phyloP scores from a whole-genome alignment of 2,329 filamentous ascomycete genomes.

The Ustilaginoidea virens region DNA sequence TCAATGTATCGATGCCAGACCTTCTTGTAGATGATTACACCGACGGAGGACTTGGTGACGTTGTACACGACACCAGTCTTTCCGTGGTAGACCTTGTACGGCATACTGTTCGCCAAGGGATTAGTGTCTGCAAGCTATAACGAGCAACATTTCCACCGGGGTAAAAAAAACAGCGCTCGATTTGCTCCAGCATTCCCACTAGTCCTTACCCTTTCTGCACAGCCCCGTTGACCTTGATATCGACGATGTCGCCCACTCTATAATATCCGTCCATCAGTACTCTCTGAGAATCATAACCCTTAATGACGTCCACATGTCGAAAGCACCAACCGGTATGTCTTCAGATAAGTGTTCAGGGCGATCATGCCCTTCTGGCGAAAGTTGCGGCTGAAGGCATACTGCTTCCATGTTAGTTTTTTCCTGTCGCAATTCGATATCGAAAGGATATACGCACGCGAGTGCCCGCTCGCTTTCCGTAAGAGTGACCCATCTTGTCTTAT shows the following conservation, averaged over 20 bases:
- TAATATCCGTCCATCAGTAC: conserved; percentile 24
- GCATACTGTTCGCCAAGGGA: conserved; percentile 51
- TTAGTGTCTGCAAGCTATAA: too few species aligned
- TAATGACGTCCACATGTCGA: not conserved
- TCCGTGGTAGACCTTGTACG: conserved; percentile 98
- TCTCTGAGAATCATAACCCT: not conserved
- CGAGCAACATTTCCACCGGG: too few species aligned
- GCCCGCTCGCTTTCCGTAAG: conserved; percentile 73
- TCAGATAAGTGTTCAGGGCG: conserved; percentile 83
- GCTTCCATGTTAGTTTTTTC: conserved; percentile 10
- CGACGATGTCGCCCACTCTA: conserved; percentile 95
- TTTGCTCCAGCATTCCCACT: too few species aligned
- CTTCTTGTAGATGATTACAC: conserved; percentile 99
- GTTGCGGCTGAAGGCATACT: conserved; percentile 85
- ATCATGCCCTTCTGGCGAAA: conserved; percentile 97
- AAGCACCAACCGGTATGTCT: conserved; percentile 60
- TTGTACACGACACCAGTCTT: conserved; percentile 99
- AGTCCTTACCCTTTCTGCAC: conserved; percentile 81
- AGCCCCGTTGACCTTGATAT: conserved; percentile 97
- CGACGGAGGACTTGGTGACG: conserved; percentile 94
- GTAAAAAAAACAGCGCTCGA: too few species aligned
- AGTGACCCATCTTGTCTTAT: conserved; percentile 67
- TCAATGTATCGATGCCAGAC: conserved; percentile 99
- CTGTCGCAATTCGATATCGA: conserved; percentile 14
- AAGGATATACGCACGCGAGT: conserved; percentile 51